Conservation (phyloP, 768 basidiomycete genomes). For the Boletellus ananas region DNA sequence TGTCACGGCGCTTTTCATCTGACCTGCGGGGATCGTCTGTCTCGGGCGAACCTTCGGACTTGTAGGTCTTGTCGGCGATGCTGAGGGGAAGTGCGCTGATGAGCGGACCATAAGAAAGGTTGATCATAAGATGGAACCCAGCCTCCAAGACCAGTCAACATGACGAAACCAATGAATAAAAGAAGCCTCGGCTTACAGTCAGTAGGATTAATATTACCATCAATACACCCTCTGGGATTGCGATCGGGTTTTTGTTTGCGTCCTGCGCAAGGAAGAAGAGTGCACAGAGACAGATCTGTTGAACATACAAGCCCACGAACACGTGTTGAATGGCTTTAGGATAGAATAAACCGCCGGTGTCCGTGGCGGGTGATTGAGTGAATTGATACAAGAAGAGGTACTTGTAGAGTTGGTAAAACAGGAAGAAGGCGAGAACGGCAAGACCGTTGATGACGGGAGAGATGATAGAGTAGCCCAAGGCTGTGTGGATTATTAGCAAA, state of each 20-base stretch:
- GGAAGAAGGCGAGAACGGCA: slow-evolving; percentile 74
- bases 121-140: slow-evolving; percentile 70
- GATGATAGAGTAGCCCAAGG: slow-evolving; percentile 81
- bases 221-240: slow-evolving; percentile 71
- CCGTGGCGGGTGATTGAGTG: slow-evolving; percentile 61
- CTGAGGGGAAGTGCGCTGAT: slow-evolving; percentile 71
- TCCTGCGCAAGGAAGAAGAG: slow-evolving; percentile 87
- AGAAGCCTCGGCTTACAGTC: slow-evolving; percentile 52
- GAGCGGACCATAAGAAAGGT: slow-evolving; percentile 78
- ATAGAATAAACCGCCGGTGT: slow-evolving; percentile 94
- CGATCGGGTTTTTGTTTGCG: slow-evolving; percentile 46
- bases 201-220: slow-evolving; percentile 82
- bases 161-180: too few relatives aligned
- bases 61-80: slow-evolving; percentile 66
- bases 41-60: slow-evolving; percentile 12
- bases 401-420: slow-evolving; percentile 82
- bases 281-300: slow-evolving; percentile 79
- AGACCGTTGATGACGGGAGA: slow-evolving; percentile 94
- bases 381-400: slow-evolving; percentile 81
- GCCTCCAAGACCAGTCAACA: slow-evolving; percentile 29
- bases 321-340: slow-evolving; percentile 91
- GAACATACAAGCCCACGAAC: slow-evolving; percentile 91
- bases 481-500: slow-evolving; percentile 31
- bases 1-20: slow-evolving; percentile 15
- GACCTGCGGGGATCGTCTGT: slow-evolving; percentile 1